Conservation (phyloP, 1,139 yeast genomes). For the Kazachstania sp. region DNA sequence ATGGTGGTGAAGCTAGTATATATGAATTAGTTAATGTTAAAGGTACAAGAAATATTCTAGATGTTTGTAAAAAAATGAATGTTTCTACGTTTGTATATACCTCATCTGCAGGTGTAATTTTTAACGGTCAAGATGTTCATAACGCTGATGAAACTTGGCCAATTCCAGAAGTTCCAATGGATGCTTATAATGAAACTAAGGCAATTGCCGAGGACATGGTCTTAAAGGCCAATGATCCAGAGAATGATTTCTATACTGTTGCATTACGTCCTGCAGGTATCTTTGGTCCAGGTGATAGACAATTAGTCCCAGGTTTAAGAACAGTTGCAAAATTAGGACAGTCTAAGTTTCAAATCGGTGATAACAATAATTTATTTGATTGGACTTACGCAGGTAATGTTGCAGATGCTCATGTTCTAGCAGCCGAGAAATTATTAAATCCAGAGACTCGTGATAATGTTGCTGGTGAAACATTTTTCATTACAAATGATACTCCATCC, state of each 20-base stretch:
- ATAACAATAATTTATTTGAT: conserved; percentile 85
- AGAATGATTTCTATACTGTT: conserved; percentile 57
- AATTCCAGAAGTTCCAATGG: conserved; percentile 86
- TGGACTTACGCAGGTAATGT: conserved; percentile 99
- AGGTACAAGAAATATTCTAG: conserved; percentile 72
- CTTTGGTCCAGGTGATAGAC: conserved; percentile 98
- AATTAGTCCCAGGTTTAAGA: conserved; percentile 86
- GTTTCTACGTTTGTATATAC: conserved; percentile 81
- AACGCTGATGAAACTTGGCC: conserved; percentile 96
- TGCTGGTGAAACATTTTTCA: conserved; percentile 80
- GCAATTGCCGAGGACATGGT: conserved; percentile 86
- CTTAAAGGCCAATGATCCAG: conserved; percentile 52
- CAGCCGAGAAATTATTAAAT: conserved; percentile 65
- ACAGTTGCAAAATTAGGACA: conserved; percentile 78
- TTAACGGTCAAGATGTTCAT: conserved; percentile 81
- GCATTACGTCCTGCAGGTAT: conserved; percentile 96
- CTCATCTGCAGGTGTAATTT: conserved; percentile 94
- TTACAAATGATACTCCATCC: conserved; percentile 90
- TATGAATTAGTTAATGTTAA: conserved; percentile 85
- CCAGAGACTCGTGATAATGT: conserved; percentile 37
- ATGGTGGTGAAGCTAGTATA: conserved; percentile 69
- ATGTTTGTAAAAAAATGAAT: conserved; percentile 46
- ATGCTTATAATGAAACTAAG: conserved; percentile 91
- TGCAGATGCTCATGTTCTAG: conserved; percentile 91
- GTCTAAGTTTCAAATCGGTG: conserved; percentile 87